A percentile compares a stretch with the other conserved stretches of the same genome.
Evolutionary conservation across 306 rosid genomes (phyloP).

Genomic region (Pyrus communis): DNA sequence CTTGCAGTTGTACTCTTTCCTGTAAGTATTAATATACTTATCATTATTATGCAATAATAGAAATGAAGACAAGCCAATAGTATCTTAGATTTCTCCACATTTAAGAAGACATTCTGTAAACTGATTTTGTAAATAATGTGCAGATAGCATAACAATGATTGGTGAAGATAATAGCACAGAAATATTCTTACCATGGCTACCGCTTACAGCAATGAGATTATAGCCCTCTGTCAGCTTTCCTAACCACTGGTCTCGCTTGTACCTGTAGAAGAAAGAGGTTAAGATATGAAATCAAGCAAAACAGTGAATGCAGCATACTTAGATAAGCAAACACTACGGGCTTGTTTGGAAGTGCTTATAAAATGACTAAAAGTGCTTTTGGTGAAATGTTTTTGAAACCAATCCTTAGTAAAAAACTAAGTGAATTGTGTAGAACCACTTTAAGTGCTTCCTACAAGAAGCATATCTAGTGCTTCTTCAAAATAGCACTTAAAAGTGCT

Average conservation of each 20-base stretch:
- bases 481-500: too few relatives aligned
- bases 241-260: constrained; percentile 21
- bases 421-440: too few relatives aligned
- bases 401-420: too few relatives aligned
- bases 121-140: background rate
- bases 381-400: too few relatives aligned
- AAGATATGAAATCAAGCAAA: background rate
- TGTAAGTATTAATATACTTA: background rate
- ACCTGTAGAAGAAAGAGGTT: background rate
- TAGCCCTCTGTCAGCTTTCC: constrained; percentile 14
- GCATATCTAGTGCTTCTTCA: too few relatives aligned
- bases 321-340: background rate
- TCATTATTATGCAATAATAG: background rate
- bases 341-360: too few relatives aligned
- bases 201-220: constrained; percentile 31
- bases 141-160: background rate
- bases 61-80: background rate
- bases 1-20: constrained; percentile 36
- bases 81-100: background rate
- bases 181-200: constrained; percentile 20
- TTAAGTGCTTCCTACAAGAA: too few relatives aligned
- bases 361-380: too few relatives aligned
- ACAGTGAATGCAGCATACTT: background rate
- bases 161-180: background rate
- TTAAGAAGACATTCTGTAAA: background rate